Percentiles rank a stretch among this genome's conserved stretches.
phyloP scores from a whole-genome alignment of 2,329 filamentous ascomycete genomes.

The Phyllosticta capitalensis region DNA sequence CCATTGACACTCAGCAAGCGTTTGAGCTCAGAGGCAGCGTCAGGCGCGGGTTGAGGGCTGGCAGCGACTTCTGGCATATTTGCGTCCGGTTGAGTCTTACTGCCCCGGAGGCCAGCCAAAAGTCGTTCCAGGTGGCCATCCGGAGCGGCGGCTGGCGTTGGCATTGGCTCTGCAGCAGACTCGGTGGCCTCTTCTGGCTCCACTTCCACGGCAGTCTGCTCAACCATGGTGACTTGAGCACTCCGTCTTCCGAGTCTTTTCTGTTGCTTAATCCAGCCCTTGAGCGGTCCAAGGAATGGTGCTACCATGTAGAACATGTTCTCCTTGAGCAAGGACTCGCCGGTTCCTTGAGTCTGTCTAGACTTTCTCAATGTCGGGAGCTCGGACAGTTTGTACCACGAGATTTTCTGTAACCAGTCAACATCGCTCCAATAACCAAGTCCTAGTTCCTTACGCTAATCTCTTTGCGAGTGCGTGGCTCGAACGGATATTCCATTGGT shows the following conservation, averaged over 20 bases:
- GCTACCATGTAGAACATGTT: conserved; percentile 98
- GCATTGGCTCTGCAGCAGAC: conserved; percentile 19
- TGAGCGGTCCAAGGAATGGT: conserved; percentile 75
- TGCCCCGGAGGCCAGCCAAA: conserved; percentile 20
- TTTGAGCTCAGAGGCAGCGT: conserved; percentile 45
- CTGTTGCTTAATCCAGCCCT: conserved; percentile 84
- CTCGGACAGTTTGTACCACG: conserved; percentile 87
- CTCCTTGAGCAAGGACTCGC: conserved; percentile 50
- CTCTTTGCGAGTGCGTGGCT: conserved; percentile 87
- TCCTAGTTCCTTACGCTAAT: conserved; percentile 51
- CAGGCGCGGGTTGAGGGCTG: conserved; percentile 22
- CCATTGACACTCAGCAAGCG: conserved; percentile 36
- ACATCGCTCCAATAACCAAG: neutral
- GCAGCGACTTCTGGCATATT: conserved; percentile 22
- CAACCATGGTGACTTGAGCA: conserved; percentile 17
- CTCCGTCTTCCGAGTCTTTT: conserved; percentile 58
- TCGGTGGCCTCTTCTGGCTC: conserved; percentile 20
- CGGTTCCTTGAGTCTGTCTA: conserved; percentile 47
- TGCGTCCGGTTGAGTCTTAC: conserved; percentile 20
- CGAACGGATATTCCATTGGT: conserved; percentile 77
- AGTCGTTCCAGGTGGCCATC: conserved; percentile 23
- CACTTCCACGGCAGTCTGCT: conserved; percentile 22
- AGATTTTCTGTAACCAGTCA: conserved; percentile 51
- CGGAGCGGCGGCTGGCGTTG: conserved; percentile 2
- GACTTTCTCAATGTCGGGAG: conserved; percentile 70